These are phyloP conservation scores for Pythium plurisporium DNA, from an alignment of 352 stramenopile genomes.

Conservation along the genomic window DNA sequence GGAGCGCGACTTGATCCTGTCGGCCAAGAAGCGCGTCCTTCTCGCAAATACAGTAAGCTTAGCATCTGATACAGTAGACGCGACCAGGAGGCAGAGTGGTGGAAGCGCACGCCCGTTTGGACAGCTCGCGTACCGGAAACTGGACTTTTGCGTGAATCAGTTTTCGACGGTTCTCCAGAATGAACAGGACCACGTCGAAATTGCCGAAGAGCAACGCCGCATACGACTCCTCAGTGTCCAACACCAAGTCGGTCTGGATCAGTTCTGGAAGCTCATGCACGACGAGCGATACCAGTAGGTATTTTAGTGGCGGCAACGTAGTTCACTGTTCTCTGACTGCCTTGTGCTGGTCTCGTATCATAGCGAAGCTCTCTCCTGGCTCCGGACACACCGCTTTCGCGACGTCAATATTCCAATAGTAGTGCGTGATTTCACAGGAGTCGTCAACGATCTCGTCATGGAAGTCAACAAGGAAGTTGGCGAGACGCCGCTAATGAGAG, in stretches of 20 bases:
- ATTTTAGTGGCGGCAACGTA: neutral
- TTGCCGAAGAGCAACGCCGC: slow-evolving; percentile 24
- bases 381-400: slow-evolving; percentile 54
- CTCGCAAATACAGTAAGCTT: slow-evolving; percentile 21
- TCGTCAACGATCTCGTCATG: neutral
- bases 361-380: slow-evolving; percentile 58
- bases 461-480: slow-evolving; percentile 31
- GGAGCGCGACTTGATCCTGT: slow-evolving; percentile 47
- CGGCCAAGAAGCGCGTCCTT: slow-evolving; percentile 67
- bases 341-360: neutral
- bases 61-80: neutral
- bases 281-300: slow-evolving; percentile 29
- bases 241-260: slow-evolving; percentile 36
- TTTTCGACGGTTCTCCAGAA: slow-evolving; percentile 29
- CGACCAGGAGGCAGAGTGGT: neutral
- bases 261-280: slow-evolving; percentile 62
- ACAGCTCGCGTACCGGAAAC: slow-evolving; percentile 30
- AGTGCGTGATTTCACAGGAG: neutral
- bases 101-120: neutral
- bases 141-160: slow-evolving; percentile 48
- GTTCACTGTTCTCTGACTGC: neutral
- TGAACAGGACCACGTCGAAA: slow-evolving; percentile 28
- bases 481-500: slow-evolving; percentile 65
- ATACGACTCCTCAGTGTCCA: slow-evolving; percentile 35
- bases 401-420: slow-evolving; percentile 65